Conservation (phyloP, 2,329 filamentous ascomycete genomes). For the Nannizziopsis arthrosporioides region DNA sequence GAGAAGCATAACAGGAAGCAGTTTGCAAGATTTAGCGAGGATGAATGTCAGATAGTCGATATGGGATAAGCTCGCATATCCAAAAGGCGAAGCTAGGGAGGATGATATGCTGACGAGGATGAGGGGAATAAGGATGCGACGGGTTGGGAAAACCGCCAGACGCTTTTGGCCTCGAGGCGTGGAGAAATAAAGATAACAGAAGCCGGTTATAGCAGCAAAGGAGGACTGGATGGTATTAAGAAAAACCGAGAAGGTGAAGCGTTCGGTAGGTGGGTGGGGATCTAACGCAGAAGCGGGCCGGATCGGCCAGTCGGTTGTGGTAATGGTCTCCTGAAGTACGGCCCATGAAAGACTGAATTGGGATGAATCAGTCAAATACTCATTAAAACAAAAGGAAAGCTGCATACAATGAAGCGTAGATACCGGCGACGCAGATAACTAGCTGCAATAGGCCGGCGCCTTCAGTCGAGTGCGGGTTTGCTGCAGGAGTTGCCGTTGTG, state of each 20-base stretch:
- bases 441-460: constrained; percentile 59
- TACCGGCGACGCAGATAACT: constrained; percentile 78
- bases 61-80: constrained; percentile 81
- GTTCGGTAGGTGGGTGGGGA: constrained; percentile 41
- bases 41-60: constrained; percentile 98
- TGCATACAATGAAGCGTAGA: constrained; percentile 88
- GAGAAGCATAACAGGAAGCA: constrained; percentile 95
- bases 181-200: constrained; percentile 59
- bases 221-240: constrained; percentile 91
- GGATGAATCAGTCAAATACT: not conserved
- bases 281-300: constrained; percentile 37
- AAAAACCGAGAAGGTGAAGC: constrained; percentile 88
- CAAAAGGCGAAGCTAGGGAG: constrained; percentile 86
- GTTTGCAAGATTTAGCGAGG: constrained; percentile 93
- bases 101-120: constrained; percentile 76
- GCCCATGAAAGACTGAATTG: constrained; percentile 73
- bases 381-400: not conserved
- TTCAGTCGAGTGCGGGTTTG: constrained; percentile 23
- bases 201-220: constrained; percentile 73
- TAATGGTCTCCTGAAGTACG: constrained; percentile 92
- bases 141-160: constrained; percentile 59
- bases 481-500: constrained; percentile 14
- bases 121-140: constrained; percentile 63
- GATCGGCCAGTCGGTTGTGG: constrained; percentile 73
- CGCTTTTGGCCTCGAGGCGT: constrained; percentile 44